Conservation (phyloP, 1,139 yeast species). For the Debaryomycetaceae sp. region DNA sequence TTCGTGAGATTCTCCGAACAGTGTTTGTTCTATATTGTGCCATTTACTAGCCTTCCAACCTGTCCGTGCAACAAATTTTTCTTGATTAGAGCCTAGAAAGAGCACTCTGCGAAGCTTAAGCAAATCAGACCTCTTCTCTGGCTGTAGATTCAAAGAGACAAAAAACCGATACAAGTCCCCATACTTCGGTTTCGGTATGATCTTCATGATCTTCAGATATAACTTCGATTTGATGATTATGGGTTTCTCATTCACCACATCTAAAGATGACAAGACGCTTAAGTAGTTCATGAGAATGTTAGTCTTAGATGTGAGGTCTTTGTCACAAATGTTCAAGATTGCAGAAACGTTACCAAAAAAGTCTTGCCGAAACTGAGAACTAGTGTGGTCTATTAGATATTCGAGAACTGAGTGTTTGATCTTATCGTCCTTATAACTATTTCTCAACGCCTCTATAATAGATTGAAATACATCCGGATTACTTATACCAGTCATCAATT, state of each 20-base stretch:
- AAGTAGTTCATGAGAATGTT: conserved; percentile 24
- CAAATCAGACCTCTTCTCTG: conserved; percentile 14
- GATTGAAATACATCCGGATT: conserved; percentile 13
- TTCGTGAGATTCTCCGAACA: conserved; percentile 17
- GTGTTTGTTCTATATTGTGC: conserved; percentile 27
- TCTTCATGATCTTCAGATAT: conserved; percentile 18
- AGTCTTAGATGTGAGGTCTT: conserved; percentile 11
- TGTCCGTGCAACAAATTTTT: conserved; percentile 33
- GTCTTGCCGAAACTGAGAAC: conserved; percentile 11
- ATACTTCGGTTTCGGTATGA: conserved; percentile 18
- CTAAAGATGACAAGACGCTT: conserved; percentile 18
- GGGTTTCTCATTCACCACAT: conserved; percentile 22
- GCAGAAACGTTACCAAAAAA: conserved; percentile 20
- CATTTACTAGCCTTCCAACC: conserved; percentile 36
- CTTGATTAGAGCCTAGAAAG: conserved; percentile 27
- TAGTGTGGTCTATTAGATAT: conserved; percentile 21
- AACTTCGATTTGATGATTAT: conserved; percentile 16
- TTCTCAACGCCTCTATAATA: conserved; percentile 11
- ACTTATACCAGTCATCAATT: conserved; percentile 15
- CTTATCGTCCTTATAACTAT: conserved; percentile 14
- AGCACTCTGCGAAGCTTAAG: conserved; percentile 22
- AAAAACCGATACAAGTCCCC: conserved; percentile 30
- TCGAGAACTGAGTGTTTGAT: conserved; percentile 29
- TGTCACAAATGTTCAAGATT: conserved; percentile 14
- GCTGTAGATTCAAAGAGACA: conserved; percentile 32